A percentile compares a stretch with the other conserved stretches of the same genome.
These are phyloP conservation scores for Beauveria sp. DNA, from an alignment of 2,329 filamentous ascomycete species.

Conservation along the genomic window DNA sequence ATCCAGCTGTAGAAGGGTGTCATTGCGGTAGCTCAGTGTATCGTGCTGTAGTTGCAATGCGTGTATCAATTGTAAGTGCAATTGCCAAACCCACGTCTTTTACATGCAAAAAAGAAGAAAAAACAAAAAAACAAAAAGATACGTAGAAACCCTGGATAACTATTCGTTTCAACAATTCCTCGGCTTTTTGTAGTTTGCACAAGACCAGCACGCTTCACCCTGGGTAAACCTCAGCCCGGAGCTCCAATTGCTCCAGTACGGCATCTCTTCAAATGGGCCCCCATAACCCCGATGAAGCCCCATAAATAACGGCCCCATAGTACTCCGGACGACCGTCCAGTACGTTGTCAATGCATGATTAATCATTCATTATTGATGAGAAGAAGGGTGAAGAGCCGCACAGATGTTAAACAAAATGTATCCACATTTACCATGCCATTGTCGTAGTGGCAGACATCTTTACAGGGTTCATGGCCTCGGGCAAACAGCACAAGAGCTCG, in stretches of 20 bases:
- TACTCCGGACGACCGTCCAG: background rate
- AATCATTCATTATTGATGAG: background rate
- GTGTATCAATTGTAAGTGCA: too few relatives aligned
- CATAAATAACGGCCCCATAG: slow-evolving; percentile 1
- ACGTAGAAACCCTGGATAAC: too few relatives aligned
- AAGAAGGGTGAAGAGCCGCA: background rate
- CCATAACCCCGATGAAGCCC: background rate
- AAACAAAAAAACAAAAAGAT: too few relatives aligned
- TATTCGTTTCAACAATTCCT: background rate
- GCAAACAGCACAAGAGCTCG: background rate
- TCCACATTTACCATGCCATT: background rate
- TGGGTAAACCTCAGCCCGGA: background rate
- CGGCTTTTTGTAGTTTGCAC: too few relatives aligned
- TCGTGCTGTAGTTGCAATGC: too few relatives aligned
- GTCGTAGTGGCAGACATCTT: background rate
- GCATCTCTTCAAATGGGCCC: background rate
- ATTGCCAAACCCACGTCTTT: too few relatives aligned
- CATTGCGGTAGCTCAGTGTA: too few relatives aligned
- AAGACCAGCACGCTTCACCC: background rate
- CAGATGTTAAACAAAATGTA: too few relatives aligned
- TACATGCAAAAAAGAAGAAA: too few relatives aligned
- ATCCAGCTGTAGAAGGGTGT: too few relatives aligned
- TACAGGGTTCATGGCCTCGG: background rate
- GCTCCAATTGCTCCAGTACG: background rate
- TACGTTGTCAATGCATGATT: too few relatives aligned